Conservation (phyloP, 305 asterid genomes). For the Caryopteris hybrid region DNA sequence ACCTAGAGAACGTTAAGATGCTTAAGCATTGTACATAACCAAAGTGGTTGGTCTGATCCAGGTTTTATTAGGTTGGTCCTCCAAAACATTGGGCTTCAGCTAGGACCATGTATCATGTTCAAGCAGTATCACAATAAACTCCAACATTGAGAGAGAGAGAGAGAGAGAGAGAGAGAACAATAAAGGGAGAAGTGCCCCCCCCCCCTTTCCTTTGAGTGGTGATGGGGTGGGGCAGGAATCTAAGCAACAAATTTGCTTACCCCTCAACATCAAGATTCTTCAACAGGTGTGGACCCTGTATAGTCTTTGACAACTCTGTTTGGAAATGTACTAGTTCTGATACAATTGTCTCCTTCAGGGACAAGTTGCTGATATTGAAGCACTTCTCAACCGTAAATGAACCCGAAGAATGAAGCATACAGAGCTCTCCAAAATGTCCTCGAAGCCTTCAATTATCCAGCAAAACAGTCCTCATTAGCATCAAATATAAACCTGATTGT, state of each 20-base stretch:
- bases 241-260: constrained; percentile 38
- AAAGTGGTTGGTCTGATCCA: background rate
- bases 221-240: background rate
- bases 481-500: background rate
- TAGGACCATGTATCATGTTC: background rate
- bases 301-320: constrained; percentile 70
- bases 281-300: constrained; percentile 87
- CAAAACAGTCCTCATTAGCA: constrained; percentile 21
- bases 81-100: background rate
- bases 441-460: constrained; percentile 49
- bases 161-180: background rate
- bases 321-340: constrained; percentile 67
- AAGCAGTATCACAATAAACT: background rate
- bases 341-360: constrained; percentile 79
- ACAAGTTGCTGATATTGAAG: constrained; percentile 59
- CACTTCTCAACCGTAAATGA: constrained; percentile 89
- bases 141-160: too few species aligned
- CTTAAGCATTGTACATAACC: too few species aligned
- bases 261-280: constrained; percentile 91
- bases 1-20: too few species aligned
- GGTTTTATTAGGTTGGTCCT: background rate
- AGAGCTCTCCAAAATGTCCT: constrained; percentile 92
- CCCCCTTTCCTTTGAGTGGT: background rate
- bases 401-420: constrained; percentile 71
- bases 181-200: background rate